Base-by-base conservation (phyloP, 176 grass and related monocot species). In the Triticum dicoccoides region DNA sequence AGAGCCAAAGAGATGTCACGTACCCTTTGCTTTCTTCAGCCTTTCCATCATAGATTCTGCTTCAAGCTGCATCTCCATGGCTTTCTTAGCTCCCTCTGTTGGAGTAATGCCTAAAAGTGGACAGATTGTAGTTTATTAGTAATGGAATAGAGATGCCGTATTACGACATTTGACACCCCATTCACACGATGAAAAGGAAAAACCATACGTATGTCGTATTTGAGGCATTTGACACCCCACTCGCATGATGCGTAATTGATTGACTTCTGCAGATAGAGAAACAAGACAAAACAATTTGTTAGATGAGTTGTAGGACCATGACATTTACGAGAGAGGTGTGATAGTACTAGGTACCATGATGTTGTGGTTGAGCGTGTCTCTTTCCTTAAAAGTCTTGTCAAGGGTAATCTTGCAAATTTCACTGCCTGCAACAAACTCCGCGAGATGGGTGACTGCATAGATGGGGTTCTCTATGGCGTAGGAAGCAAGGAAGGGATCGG, bases 61-160 rank as follows among this genome's bases (percentile, higher is more conserved):
- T 86, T 98, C 96, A 4, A 90, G 91, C 75, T 95, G 96, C 96
- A 95, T 98, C 82, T 98, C 96, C 96, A 98, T 96, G 86, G 93
- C 96, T 66, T 70, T 90, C 86, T 91, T 98, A 18, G 94, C 90
- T 21, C 91, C 88, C 37, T 73, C 70, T 66, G 96, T 88, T 54
- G 93, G 96, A 66, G 88, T 89, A 83, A 98, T 98, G 76, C 95
- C 96, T 65, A 25, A n/a, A 65, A 5, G 5, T 30, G 62, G 13
- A 51, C 47, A 15, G 47, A 5, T 51, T 51, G 47, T 51, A 15
- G 47, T 5, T 5, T 51, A 51, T 51, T 51, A 51, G 47, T 51
- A 51, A 51, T 51, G 47, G 33, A 91, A 89, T 91, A 98, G 93
- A 83, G 78, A 96, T 98, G 78, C 92, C 96, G 88, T 92, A 98